Evolutionary conservation across 352 stramenopile species (phyloP).

Genomic region (Phytopythium oedochilum): DNA sequence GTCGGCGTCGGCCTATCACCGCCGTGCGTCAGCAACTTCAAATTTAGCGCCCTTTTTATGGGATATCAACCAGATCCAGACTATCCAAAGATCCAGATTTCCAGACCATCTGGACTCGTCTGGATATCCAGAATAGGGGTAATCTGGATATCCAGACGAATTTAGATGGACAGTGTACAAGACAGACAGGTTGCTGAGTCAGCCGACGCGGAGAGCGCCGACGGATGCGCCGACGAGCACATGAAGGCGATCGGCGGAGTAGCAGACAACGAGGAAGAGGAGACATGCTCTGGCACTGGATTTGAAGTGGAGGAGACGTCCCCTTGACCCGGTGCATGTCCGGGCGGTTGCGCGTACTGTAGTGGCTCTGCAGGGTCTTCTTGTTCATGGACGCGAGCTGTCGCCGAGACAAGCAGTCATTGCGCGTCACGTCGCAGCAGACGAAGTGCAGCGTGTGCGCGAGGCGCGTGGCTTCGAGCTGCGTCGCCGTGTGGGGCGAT

Average conservation of each 20-base stretch:
- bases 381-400: conserved; percentile 80
- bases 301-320: too few relatives aligned
- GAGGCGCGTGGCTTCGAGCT: conserved; percentile 62
- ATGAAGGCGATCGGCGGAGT: too few relatives aligned
- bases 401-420: conserved; percentile 66
- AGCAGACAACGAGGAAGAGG: too few relatives aligned
- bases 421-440: conserved; percentile 53
- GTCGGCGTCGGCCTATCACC: background rate
- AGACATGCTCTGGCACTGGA: too few relatives aligned
- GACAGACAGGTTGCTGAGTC: too few relatives aligned
- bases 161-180: too few relatives aligned
- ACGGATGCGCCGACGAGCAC: too few relatives aligned
- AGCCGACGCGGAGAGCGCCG: too few relatives aligned
- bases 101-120: background rate
- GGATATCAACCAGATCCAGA: background rate
- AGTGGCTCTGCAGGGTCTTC: conserved; percentile 75
- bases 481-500: conserved; percentile 42
- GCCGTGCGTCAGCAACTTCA: background rate
- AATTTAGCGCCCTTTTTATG: background rate
- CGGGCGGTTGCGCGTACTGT: conserved; percentile 61
- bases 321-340: conserved; percentile 65
- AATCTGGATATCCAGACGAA: too few relatives aligned
- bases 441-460: conserved; percentile 69
- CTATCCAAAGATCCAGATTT: too few relatives aligned
- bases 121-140: too few relatives aligned